phyloP scores from a whole-genome alignment of 2,329 filamentous ascomycete species.

The Fusarium floridanum region DNA sequence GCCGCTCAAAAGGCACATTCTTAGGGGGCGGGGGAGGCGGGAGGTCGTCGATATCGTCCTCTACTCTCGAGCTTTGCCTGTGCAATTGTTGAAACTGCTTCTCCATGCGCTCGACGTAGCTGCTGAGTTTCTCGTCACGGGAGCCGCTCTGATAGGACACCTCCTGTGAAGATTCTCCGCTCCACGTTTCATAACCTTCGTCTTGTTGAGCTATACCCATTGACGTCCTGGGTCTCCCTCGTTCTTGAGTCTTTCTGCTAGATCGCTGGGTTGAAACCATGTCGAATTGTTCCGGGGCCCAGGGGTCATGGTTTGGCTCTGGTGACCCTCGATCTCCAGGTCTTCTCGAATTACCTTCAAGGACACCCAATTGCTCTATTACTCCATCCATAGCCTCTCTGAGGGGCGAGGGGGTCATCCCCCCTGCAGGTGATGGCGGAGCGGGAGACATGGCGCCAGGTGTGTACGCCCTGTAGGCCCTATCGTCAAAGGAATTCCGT shows the following conservation, averaged over 20 bases:
- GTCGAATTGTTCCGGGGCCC: slow-evolving; percentile 91
- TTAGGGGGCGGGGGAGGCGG: slow-evolving; percentile 73
- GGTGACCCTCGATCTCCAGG: slow-evolving; percentile 68
- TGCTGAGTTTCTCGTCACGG: slow-evolving; percentile 75
- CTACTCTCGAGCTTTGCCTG: slow-evolving; percentile 64
- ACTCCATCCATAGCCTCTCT: slow-evolving; percentile 98
- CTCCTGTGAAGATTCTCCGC: slow-evolving; percentile 66
- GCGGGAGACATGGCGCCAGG: slow-evolving; percentile 72
- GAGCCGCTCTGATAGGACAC: slow-evolving; percentile 57
- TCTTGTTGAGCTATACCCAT: slow-evolving; percentile 75
- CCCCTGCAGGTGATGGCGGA: slow-evolving; percentile 75
- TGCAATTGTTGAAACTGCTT: slow-evolving; percentile 81
- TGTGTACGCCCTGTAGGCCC: slow-evolving; percentile 56
- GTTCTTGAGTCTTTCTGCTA: slow-evolving; percentile 44
- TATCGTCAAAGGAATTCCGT: slow-evolving; percentile 50
- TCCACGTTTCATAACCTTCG: slow-evolving; percentile 71
- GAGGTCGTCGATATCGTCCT: slow-evolving; percentile 60
- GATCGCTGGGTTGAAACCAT: slow-evolving; percentile 55
- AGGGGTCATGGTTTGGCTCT: slow-evolving; percentile 75
- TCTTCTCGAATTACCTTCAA: slow-evolving; percentile 65
- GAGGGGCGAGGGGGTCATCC: slow-evolving; percentile 88
- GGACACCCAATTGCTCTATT: slow-evolving; percentile 92
- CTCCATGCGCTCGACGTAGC: slow-evolving; percentile 95
- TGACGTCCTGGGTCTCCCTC: slow-evolving; percentile 74
- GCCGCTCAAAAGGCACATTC: slow-evolving; percentile 63